phyloP scores from a whole-genome alignment of 2,329 filamentous ascomycete species.

The Alternaria gaisen region DNA sequence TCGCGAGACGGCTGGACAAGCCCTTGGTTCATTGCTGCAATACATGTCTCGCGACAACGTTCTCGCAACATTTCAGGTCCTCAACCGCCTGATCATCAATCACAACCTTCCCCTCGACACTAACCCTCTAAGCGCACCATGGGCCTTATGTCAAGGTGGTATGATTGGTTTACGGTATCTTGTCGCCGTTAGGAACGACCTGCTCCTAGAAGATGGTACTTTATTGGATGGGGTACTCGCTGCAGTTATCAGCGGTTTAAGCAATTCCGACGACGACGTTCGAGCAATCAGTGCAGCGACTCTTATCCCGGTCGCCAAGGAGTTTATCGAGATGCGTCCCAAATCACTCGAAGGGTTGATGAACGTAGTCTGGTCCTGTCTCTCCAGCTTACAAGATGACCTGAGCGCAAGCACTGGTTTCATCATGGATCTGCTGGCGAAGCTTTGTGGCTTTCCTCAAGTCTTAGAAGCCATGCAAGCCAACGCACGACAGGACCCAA shows the following conservation, averaged over 20 bases:
- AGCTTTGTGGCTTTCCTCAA: conserved; percentile 91
- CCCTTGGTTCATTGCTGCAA: conserved; percentile 85
- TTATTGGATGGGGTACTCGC: conserved; percentile 93
- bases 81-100: conserved; percentile 93
- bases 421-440: conserved; percentile 97
- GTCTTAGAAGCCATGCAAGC: conserved; percentile 93
- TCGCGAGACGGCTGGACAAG: conserved; percentile 92
- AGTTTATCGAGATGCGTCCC: conserved; percentile 88
- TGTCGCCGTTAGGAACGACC: conserved; percentile 91
- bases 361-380: conserved; percentile 95
- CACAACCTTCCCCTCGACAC: conserved; percentile 65
- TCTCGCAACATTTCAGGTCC: conserved; percentile 80
- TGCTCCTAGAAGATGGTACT: conserved; percentile 81
- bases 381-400: conserved; percentile 96
- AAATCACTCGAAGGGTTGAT: conserved; percentile 81
- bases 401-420: conserved; percentile 96
- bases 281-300: conserved; percentile 98
- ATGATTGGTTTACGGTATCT: conserved; percentile 97
- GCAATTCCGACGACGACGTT: conserved; percentile 92
- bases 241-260: conserved; percentile 93
- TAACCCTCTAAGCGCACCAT: conserved; percentile 71
- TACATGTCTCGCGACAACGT: conserved; percentile 83
- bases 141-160: conserved; percentile 96
- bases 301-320: conserved; percentile 91
- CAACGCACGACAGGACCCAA: conserved; percentile 79